These are phyloP conservation scores for Carallia brachiata DNA, from an alignment of 345 rosid species.

Conservation along the genomic window DNA sequence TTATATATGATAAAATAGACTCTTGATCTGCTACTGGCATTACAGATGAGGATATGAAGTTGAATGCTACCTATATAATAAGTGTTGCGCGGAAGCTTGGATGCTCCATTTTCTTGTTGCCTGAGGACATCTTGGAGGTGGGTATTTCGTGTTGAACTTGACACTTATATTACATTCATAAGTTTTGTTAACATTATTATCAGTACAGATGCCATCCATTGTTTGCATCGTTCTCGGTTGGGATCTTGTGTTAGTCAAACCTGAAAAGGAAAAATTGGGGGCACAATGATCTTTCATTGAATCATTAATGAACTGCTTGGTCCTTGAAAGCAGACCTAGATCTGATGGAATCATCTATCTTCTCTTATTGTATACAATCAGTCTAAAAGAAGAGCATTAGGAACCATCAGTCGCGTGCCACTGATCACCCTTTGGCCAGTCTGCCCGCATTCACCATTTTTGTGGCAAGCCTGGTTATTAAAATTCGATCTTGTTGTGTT, in stretches of 20 bases:
- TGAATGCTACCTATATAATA: conserved; percentile 90
- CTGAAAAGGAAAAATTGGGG: no score
- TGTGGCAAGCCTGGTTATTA: neutral
- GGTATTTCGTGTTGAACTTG: neutral
- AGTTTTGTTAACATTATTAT: neutral
- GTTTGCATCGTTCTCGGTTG: no score
- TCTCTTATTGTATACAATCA: neutral
- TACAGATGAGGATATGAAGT: conserved; percentile 95
- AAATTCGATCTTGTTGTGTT: neutral
- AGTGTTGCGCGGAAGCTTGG: conserved; percentile 98
- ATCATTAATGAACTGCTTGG: no score
- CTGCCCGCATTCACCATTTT: neutral
- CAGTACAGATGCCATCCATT: no score
- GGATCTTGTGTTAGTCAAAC: no score
- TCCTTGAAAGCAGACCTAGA: neutral
- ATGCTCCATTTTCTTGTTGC: conserved; percentile 94
- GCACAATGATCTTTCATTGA: no score
- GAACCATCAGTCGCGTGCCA: no score
- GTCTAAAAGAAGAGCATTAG: neutral
- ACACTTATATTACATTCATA: neutral
- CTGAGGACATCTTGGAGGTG: conserved; percentile 97
- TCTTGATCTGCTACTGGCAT: conserved; percentile 13
- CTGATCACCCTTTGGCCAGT: neutral
- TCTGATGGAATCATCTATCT: neutral
- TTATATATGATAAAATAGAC: neutral